These are phyloP conservation scores for Phaeotremella fagi DNA, from an alignment of 768 basidiomycete species.

Conservation along the genomic window DNA sequence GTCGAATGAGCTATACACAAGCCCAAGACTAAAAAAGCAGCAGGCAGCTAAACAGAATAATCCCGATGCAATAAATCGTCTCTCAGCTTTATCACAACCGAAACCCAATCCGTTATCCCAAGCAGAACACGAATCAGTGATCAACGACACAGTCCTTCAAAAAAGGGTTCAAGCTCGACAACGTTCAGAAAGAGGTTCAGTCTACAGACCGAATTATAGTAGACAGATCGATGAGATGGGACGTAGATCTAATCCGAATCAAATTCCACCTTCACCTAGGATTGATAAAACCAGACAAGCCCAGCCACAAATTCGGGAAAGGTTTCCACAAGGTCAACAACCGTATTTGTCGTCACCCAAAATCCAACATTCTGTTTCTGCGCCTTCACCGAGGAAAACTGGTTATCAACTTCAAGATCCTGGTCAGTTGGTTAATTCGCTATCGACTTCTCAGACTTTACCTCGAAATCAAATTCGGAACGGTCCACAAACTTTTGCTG, in stretches of 20 bases:
- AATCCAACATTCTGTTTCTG: neutral
- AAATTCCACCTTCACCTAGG: neutral
- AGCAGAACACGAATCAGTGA: conserved; percentile 71
- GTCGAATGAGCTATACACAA: too few species aligned
- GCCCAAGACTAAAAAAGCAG: too few species aligned
- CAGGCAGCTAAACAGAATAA: conserved; percentile 76
- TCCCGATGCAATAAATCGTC: conserved; percentile 68
- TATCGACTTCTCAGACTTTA: conserved; percentile 1
- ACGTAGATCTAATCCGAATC: neutral
- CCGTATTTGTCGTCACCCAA: neutral
- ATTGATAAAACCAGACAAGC: neutral
- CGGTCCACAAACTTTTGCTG: conserved; percentile 71
- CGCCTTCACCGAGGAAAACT: conserved; percentile 2
- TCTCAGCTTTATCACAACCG: conserved; percentile 63
- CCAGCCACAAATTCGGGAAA: neutral
- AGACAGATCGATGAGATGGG: neutral
- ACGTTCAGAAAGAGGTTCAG: conserved; percentile 34
- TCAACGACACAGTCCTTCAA: conserved; percentile 73
- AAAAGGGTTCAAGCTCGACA: conserved; percentile 65
- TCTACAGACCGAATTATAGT: neutral
- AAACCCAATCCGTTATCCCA: conserved; percentile 65
- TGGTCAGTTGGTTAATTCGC: too few species aligned
- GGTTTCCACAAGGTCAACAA: neutral
- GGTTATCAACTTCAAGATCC: conserved; percentile 14
- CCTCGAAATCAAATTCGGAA: conserved; percentile 1